Conservation (phyloP, 441 rosid genomes). For the Bruguiera hainesii region DNA sequence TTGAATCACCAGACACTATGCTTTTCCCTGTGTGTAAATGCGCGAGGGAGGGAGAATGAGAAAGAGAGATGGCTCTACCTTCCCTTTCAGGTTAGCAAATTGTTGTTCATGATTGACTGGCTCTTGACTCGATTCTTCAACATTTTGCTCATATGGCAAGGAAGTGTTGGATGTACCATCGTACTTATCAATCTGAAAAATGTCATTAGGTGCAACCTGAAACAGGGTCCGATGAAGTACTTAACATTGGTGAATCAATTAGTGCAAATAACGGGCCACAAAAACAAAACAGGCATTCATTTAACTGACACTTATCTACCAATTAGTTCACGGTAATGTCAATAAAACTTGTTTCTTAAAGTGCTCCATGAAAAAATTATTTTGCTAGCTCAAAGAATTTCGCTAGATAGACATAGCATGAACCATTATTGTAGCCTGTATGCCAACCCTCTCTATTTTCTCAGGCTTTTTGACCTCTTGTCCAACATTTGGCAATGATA, state of each 20-base stretch:
- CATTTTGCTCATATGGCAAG: conserved; percentile 38
- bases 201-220: conserved; percentile 80
- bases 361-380: too few relatives aligned
- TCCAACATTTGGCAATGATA: too few relatives aligned
- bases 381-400: too few relatives aligned
- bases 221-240: conserved; percentile 22
- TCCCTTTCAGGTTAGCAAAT: conserved; percentile 36
- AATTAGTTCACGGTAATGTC: not conserved
- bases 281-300: conserved; percentile 1
- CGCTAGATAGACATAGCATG: too few relatives aligned
- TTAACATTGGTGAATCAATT: conserved; percentile 4
- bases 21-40: not conserved
- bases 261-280: not conserved
- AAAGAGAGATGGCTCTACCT: conserved; percentile 41
- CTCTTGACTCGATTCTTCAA: conserved; percentile 47
- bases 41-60: not conserved
- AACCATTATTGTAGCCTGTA: too few relatives aligned
- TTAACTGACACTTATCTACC: not conserved
- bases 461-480: too few relatives aligned
- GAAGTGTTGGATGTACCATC: conserved; percentile 44
- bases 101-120: conserved; percentile 31
- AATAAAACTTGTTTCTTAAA: too few relatives aligned
- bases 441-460: too few relatives aligned
- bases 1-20: not conserved
- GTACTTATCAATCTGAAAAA: conserved; percentile 57